Percentiles rank a stretch among this genome's conserved stretches.
phyloP scores from a whole-genome alignment of 305 asterid species.

The Solanum hybrid region DNA sequence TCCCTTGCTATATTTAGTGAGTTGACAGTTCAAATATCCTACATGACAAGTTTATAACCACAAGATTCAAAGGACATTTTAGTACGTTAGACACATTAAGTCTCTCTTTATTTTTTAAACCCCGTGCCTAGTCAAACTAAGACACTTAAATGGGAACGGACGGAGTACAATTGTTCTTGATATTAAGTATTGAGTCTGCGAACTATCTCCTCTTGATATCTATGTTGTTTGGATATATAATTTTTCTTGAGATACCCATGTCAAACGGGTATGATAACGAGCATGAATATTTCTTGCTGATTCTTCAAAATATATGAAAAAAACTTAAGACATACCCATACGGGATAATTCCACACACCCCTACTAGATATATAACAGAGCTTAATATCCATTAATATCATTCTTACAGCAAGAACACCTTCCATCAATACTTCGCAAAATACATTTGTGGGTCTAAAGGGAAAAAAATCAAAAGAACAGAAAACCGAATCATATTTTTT shows the following conservation, averaged over 20 bases:
- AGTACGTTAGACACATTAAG: background rate
- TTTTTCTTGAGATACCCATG: background rate
- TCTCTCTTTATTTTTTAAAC: background rate
- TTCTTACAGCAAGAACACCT: background rate
- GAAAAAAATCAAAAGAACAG: background rate
- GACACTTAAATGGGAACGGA: background rate
- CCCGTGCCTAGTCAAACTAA: background rate
- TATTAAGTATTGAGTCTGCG: background rate
- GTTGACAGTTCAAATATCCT: background rate
- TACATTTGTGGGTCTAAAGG: background rate
- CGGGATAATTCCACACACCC: background rate
- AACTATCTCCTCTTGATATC: background rate
- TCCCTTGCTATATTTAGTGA: background rate
- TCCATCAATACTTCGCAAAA: background rate
- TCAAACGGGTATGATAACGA: background rate
- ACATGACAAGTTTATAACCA: background rate
- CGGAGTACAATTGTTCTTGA: background rate
- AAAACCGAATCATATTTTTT: background rate
- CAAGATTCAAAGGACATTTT: background rate
- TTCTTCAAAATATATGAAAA: background rate
- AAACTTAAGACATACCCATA: background rate
- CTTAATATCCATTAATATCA: background rate
- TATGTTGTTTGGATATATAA: background rate
- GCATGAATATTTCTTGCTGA: background rate
- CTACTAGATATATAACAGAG: background rate